phyloP scores from a whole-genome alignment of 2,329 filamentous ascomycete genomes.

The Penicillium sp. region DNA sequence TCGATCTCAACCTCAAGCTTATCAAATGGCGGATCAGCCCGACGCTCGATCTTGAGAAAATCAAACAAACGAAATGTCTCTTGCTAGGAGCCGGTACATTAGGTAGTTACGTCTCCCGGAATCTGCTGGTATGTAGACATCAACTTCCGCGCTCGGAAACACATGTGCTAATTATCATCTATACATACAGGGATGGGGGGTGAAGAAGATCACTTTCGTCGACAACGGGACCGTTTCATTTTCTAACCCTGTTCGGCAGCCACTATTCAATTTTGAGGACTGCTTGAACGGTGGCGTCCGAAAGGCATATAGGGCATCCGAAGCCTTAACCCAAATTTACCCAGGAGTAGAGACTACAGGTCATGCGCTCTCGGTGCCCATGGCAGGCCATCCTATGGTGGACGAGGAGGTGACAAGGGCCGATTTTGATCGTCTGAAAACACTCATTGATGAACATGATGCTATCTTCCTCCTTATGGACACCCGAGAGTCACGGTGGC shows the following conservation, averaged over 20 bases:
- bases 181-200: slow-evolving; percentile 72
- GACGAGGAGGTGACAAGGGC: slow-evolving; percentile 67
- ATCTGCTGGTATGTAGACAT: slow-evolving; percentile 62
- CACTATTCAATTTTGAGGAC: slow-evolving; percentile 86
- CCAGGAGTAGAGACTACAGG: slow-evolving; percentile 83
- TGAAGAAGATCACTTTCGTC: slow-evolving; percentile 91
- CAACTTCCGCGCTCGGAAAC: not conserved
- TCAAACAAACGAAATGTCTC: slow-evolving; percentile 87
- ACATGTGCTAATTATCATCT: slow-evolving; percentile 7
- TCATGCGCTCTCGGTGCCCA: slow-evolving; percentile 81
- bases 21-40: slow-evolving; percentile 99
- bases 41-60: slow-evolving; percentile 77
- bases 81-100: slow-evolving; percentile 89
- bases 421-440: slow-evolving; percentile 73
- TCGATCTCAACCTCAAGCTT: slow-evolving; percentile 93
- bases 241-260: slow-evolving; percentile 94
- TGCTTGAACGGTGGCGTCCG: slow-evolving; percentile 79
- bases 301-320: slow-evolving; percentile 79
- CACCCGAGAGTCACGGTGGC: slow-evolving; percentile 88
- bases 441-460: slow-evolving; percentile 80
- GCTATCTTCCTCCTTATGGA: slow-evolving; percentile 97
- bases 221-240: slow-evolving; percentile 93
- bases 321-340: slow-evolving; percentile 80
- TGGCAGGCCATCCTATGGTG: slow-evolving; percentile 86
- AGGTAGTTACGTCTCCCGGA: slow-evolving; percentile 89